A percentile compares a stretch with the other conserved stretches of the same genome.
These are phyloP conservation scores for Tylopilus intermedius DNA, from an alignment of 768 basidiomycete species.

Conservation along the genomic window DNA sequence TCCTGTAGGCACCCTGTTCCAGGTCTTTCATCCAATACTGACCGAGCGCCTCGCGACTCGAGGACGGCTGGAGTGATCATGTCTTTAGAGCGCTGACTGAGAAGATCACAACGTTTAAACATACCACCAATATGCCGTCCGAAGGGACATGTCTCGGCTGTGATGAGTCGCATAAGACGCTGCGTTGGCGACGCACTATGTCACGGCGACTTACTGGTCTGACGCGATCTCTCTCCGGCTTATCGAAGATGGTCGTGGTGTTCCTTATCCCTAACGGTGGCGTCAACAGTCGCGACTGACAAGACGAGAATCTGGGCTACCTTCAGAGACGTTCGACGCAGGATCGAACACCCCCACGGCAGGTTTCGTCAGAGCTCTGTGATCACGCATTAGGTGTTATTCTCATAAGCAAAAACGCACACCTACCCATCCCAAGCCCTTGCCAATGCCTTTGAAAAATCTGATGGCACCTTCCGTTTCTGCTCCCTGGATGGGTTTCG, in stretches of 20 bases:
- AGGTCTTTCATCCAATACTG: conserved; percentile 97
- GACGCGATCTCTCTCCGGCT: conserved; percentile 79
- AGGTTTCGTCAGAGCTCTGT: conserved; percentile 89
- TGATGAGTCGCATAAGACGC: background rate
- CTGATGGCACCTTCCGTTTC: conserved; percentile 91
- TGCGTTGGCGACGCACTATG: background rate
- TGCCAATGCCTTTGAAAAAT: conserved; percentile 97
- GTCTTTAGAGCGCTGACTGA: background rate
- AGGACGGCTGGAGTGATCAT: conserved; percentile 61
- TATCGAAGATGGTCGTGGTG: conserved; percentile 97
- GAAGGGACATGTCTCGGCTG: conserved; percentile 82
- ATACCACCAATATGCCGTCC: conserved; percentile 83
- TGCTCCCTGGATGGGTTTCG: conserved; percentile 96
- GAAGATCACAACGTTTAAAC: conserved; percentile 22
- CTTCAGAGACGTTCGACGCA: conserved; percentile 91
- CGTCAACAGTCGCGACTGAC: conserved; percentile 5
- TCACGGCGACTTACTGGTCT: conserved; percentile 53
- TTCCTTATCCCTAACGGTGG: conserved; percentile 79
- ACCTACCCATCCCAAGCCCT: conserved; percentile 84
- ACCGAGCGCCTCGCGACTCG: conserved; percentile 83
- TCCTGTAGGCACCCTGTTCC: conserved; percentile 80
- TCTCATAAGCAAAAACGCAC: background rate
- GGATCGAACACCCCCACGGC: conserved; percentile 96
- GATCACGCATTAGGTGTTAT: background rate
- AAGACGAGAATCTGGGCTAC: conserved; percentile 32